These are phyloP conservation scores for Mucor piriformis DNA, from an alignment of 371 early-diverging fungal species.

Conservation along the genomic window DNA sequence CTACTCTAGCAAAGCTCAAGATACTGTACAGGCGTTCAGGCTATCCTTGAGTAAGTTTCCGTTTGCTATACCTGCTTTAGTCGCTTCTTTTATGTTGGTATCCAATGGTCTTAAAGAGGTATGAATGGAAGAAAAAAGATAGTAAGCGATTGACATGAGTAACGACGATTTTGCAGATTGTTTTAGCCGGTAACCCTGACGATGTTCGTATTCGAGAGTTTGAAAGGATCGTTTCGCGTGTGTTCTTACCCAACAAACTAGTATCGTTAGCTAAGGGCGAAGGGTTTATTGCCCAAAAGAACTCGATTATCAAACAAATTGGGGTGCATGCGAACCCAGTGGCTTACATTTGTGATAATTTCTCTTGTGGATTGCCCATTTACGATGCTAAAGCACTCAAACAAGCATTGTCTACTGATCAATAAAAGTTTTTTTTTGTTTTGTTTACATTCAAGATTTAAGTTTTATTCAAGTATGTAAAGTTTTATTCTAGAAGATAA, in stretches of 20 bases:
- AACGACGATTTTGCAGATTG: slow-evolving; percentile 30
- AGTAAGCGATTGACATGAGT: no score
- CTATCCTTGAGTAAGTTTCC: slow-evolving; percentile 34
- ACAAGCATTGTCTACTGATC: slow-evolving; percentile 4
- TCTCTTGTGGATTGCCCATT: slow-evolving; percentile 53
- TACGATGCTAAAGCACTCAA: slow-evolving; percentile 15
- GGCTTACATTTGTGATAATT: slow-evolving; percentile 51
- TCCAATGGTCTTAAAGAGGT: slow-evolving; percentile 50
- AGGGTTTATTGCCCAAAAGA: slow-evolving; percentile 31
- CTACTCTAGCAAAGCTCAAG: slow-evolving; percentile 36
- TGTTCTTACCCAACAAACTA: slow-evolving; percentile 44
- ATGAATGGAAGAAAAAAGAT: background rate
- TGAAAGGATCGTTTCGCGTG: slow-evolving; percentile 19
- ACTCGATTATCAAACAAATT: slow-evolving; percentile 31
- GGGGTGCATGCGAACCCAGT: slow-evolving; percentile 13
- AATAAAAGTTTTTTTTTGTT: background rate
- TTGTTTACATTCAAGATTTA: background rate
- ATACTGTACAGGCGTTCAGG: slow-evolving; percentile 36
- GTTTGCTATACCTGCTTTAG: slow-evolving; percentile 48
- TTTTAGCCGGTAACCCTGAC: slow-evolving; percentile 33
- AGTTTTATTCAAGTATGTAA: background rate
- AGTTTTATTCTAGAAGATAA: background rate
- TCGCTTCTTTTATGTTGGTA: slow-evolving; percentile 38
- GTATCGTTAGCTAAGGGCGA: slow-evolving; percentile 30
- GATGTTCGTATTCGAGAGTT: slow-evolving; percentile 26